These are phyloP conservation scores for Collybia sp. DNA, from an alignment of 768 basidiomycete genomes.

Conservation along the genomic window DNA sequence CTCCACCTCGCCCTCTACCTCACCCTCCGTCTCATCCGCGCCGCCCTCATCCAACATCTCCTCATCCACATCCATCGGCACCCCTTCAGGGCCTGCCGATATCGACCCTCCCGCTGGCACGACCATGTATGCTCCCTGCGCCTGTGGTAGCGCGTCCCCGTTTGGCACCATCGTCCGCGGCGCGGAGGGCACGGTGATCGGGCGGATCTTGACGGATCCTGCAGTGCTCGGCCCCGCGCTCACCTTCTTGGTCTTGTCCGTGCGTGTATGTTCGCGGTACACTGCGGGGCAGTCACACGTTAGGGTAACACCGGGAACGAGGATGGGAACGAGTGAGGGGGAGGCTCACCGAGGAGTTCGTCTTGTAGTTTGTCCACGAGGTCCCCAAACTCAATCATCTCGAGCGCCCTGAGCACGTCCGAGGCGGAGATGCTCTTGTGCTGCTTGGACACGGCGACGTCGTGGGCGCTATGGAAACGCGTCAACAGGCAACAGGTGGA, in stretches of 20 bases:
- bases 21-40: conserved; percentile 21
- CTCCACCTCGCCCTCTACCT: conserved; percentile 18
- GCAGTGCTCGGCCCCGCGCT: conserved; percentile 17
- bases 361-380: conserved; percentile 55
- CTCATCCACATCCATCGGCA: conserved; percentile 25
- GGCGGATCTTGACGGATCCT: conserved; percentile 13
- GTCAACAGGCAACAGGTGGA: conserved; percentile 6
- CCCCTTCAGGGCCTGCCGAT: conserved; percentile 20
- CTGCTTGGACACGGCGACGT: conserved; percentile 83
- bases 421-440: conserved; percentile 82
- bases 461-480: conserved; percentile 63
- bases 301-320: too few species aligned
- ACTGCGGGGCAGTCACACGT: too few species aligned
- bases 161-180: conserved; percentile 21
- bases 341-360: conserved; percentile 58
- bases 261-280: conserved; percentile 60
- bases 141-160: conserved; percentile 24
- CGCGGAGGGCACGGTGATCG: conserved; percentile 11
- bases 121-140: conserved; percentile 13
- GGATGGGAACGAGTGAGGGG: background rate
- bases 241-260: conserved; percentile 49
- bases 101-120: conserved; percentile 18
- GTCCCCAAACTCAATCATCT: conserved; percentile 73
- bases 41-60: conserved; percentile 20
- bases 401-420: conserved; percentile 85